Base-by-base conservation (phyloP, 2,329 filamentous ascomycete species). In the Falciphora oryzae region DNA sequence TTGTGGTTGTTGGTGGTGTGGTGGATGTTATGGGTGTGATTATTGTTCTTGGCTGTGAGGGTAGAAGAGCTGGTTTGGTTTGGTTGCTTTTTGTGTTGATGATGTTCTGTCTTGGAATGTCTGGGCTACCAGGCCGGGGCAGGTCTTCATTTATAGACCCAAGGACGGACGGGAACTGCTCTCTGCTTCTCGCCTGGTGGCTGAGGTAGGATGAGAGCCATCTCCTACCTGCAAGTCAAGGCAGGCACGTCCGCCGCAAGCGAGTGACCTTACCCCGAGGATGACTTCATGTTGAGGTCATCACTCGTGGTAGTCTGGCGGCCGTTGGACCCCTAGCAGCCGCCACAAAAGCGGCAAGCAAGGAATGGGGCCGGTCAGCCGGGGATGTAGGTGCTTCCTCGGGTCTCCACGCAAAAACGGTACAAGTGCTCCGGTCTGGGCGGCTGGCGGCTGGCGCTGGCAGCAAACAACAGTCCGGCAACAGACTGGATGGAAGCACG, bases 1-100 rank as follows among this genome's bases (percentile, higher is more conserved):
- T 85, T 77, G 61, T 71, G 65, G 63, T 68, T 70, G 66, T 63
- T 62, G 62, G 59, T 61, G 59, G 11, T 29, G 59, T 18, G 66
- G 57, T 59, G 62, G 27, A 61, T 22, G 59, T 44, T 62, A 16
- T 8, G 29, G 57, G 60, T 69, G 57, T 66, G 28, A 60, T 61
- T 66, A 53, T 61, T 59, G 57, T 60, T 38, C 38, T 61, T 50
- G 38, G 11, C 28, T 44, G 60, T 62, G 25, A 27, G 29, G 57
- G 59, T 69, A 38, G 65, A 27, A 58, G 63, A 63, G 58, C 62
- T 66, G 53, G 28, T 14, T 38, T 10, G 22, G 7, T 25, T 22
- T 53, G 38, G 44, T 66, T 62, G 50, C 27, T 64, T 62, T 67
- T 18, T 57, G 65, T 63, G 63, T 64, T 63, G 64, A 61, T 66